These are phyloP conservation scores for Dichotomocladium elegans DNA, from an alignment of 371 early-diverging fungal genomes.

Conservation along the genomic window DNA sequence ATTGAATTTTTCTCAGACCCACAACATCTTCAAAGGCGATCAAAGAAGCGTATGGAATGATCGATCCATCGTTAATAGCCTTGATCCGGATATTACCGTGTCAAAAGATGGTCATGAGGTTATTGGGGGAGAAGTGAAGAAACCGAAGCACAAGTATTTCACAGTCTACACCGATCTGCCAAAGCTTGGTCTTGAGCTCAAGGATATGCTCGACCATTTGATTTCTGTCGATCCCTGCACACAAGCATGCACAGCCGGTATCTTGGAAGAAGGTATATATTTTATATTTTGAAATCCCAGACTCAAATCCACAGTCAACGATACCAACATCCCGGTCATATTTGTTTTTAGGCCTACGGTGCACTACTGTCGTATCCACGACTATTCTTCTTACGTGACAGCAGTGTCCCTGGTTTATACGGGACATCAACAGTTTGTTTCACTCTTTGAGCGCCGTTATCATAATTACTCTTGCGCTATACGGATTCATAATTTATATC, in stretches of 20 bases:
- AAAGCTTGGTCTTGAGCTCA: neutral
- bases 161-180: neutral
- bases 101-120: neutral
- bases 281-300: too few species aligned
- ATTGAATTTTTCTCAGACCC: neutral
- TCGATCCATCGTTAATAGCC: neutral
- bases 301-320: too few species aligned
- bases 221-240: neutral
- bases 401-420: too few species aligned
- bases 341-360: too few species aligned
- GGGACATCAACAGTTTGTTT: too few species aligned
- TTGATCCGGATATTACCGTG: neutral
- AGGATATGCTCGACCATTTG: neutral
- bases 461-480: too few species aligned
- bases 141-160: neutral
- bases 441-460: too few species aligned
- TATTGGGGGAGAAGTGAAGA: neutral
- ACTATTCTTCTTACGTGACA: too few species aligned
- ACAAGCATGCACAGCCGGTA: too few species aligned
- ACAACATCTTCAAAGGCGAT: conserved; percentile 1
- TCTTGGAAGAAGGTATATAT: too few species aligned
- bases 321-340: too few species aligned
- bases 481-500: too few species aligned
- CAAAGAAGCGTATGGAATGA: neutral
- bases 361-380: neutral